Percentiles rank a stretch among this genome's conserved stretches.
Evolutionary conservation across 2,329 filamentous ascomycete species (phyloP).

Genomic region (Aspergillus fructus): DNA sequence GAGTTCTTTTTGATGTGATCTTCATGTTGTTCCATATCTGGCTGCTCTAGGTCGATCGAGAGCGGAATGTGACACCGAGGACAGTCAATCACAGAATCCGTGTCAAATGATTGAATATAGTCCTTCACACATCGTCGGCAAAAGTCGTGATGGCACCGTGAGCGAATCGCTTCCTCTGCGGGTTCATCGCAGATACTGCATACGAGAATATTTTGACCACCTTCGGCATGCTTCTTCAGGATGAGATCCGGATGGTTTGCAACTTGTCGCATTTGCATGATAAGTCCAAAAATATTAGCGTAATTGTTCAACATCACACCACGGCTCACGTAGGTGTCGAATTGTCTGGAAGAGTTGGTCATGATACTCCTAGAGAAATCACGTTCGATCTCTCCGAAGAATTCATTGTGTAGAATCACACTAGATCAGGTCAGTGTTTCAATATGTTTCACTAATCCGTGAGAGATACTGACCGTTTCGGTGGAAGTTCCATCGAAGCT

Average conservation of each 20-base stretch:
- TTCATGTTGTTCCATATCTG: slow-evolving; percentile 91
- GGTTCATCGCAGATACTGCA: slow-evolving; percentile 97
- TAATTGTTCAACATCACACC: slow-evolving; percentile 97
- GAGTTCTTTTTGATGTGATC: slow-evolving; percentile 86
- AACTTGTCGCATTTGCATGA: slow-evolving; percentile 99
- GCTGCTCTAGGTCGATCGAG: slow-evolving; percentile 89
- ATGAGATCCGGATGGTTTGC: slow-evolving; percentile 95
- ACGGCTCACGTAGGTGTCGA: slow-evolving; percentile 92
- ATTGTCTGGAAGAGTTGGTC: slow-evolving; percentile 82
- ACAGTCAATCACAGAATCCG: slow-evolving; percentile 61
- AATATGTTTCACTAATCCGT: neutral
- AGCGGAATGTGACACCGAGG: slow-evolving; percentile 89
- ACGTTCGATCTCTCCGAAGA: slow-evolving; percentile 93
- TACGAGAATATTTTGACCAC: slow-evolving; percentile 84
- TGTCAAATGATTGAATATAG: slow-evolving; percentile 75
- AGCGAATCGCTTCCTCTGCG: slow-evolving; percentile 90
- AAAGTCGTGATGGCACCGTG: slow-evolving; percentile 90
- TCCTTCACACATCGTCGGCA: slow-evolving; percentile 77
- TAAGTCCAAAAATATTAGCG: slow-evolving; percentile 96
- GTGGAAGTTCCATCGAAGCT: slow-evolving; percentile 91
- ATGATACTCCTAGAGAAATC: slow-evolving; percentile 97
- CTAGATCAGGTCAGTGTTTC: slow-evolving; percentile 21
- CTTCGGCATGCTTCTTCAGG: slow-evolving; percentile 79
- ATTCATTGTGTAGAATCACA: slow-evolving; percentile 86
- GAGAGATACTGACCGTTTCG: slow-evolving; percentile 65